Conservation (phyloP, 2,329 filamentous ascomycete genomes). For the Botryotinia calthae region DNA sequence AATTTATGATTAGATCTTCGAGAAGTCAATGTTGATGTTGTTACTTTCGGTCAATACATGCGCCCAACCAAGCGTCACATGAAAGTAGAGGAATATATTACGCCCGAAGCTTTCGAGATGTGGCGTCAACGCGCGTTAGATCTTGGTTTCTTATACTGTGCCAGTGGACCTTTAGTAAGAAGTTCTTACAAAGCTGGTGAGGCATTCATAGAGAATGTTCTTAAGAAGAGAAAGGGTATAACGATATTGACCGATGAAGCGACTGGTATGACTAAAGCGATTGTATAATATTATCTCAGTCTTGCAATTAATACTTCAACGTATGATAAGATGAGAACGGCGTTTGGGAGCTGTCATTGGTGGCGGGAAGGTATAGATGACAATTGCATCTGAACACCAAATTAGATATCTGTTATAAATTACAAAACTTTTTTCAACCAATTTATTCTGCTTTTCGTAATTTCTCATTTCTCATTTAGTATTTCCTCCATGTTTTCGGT, state of each 20-base stretch:
- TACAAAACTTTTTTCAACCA: constrained; percentile 7
- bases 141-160: constrained; percentile 95
- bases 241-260: constrained; percentile 34
- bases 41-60: constrained; percentile 99
- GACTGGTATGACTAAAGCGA: constrained; percentile 34
- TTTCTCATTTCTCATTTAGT: too few species aligned
- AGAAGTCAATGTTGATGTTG: constrained; percentile 80
- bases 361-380: neutral
- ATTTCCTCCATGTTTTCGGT: neutral
- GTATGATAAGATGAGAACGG: constrained; percentile 2
- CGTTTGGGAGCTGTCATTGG: constrained; percentile 9
- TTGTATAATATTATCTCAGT: constrained; percentile 22
- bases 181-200: constrained; percentile 98
- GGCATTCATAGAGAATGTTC: constrained; percentile 96
- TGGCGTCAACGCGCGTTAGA: constrained; percentile 90
- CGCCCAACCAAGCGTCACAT: constrained; percentile 96
- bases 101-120: constrained; percentile 84
- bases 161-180: constrained; percentile 86
- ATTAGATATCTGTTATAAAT: neutral
- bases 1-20: constrained; percentile 61
- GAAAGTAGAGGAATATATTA: constrained; percentile 93
- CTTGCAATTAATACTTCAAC: constrained; percentile 11
- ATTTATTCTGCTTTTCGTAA: neutral
- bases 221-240: constrained; percentile 45
- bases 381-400: neutral